Conservation (phyloP, 2,329 filamentous ascomycete genomes). For the Clarireedia paspali region DNA sequence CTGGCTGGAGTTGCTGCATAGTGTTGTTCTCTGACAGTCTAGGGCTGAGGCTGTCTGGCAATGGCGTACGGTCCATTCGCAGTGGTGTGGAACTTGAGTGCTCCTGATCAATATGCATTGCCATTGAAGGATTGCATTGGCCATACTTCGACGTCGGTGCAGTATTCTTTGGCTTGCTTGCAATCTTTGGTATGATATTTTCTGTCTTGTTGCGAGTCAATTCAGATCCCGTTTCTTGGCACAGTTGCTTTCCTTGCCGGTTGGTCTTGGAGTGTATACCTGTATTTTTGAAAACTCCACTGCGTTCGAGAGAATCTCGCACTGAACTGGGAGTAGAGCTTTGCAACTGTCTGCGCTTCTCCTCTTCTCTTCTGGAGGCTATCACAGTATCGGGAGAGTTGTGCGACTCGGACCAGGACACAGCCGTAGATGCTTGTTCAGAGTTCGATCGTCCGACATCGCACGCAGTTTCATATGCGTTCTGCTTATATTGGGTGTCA, state of each 20-base stretch:
- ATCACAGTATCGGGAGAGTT: conserved; percentile 9
- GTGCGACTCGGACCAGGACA: conserved; percentile 26
- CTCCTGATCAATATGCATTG: too few relatives aligned
- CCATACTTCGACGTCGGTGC: too few relatives aligned
- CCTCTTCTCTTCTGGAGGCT: neutral
- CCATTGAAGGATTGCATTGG: too few relatives aligned
- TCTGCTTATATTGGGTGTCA: neutral
- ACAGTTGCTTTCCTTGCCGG: neutral
- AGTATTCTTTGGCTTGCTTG: too few relatives aligned
- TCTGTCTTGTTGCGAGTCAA: too few relatives aligned
- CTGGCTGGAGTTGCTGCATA: neutral
- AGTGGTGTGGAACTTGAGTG: too few relatives aligned
- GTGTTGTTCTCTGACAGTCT: too few relatives aligned
- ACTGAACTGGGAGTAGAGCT: conserved; percentile 23
- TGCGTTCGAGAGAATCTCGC: conserved; percentile 18
- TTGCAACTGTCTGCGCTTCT: neutral
- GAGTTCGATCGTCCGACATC: conserved; percentile 8
- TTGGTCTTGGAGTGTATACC: conserved; percentile 13
- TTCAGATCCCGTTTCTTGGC: neutral
- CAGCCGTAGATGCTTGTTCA: conserved; percentile 14
- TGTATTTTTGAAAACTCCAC: conserved; percentile 24
- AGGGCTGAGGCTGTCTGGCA: too few relatives aligned
- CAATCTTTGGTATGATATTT: too few relatives aligned
- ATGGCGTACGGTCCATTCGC: too few relatives aligned
- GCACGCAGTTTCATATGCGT: neutral